Evolutionary conservation across 139 green algal species (phyloP), one percentile per base, ranked within the genome.

Genomic region (Haematococcus lacustris): DNA sequence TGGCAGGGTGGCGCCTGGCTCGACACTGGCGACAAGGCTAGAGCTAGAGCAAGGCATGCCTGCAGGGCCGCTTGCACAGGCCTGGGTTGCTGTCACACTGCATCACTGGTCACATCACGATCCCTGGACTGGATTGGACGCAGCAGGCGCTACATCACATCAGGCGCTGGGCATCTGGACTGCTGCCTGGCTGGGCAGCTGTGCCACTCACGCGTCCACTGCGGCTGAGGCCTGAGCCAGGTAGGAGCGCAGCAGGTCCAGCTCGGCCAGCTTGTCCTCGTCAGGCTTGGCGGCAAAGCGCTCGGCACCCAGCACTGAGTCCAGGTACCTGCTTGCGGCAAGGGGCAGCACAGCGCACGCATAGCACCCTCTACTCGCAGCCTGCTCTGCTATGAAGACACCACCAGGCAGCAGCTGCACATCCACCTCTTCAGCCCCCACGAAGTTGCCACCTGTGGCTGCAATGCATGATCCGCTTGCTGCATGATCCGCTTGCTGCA

Each of bases 181-280:
- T 53, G 43, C 43, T 53, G 9, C 43, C 43, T 53, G 9, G 9
- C 9, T 64, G 53, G 4, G 4, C 53, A 30, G 53, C 17, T 4
- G 4, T 26, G 17, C 17, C 53, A 85, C 83, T n/a, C 80, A 75
- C 51, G 81, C 78, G 77, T 97, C 92, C 34, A 97, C 72, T 2
- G 84, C 85, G 25, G 82, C 84, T 0, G 83, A 30, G 1, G 75
- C 88, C 38, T 90, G 78, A 71, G 88, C 79, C 1, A 96, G 74
- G 39, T 93, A 93, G 21, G 91, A 72, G n/a, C 87, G 76, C 35
- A 97, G 81, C n/a, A 71, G 70, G 32, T 97, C 88, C 39, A 97
- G 81, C 86, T 97, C 92, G 7, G 80, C 89, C 32, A 97, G 74
- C 5, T 71, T 66, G 4, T 92, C 88, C 79, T 92, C 71, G 32